These are phyloP conservation scores for Calonectria pauciramosa DNA, from an alignment of 2,329 filamentous ascomycete genomes.

Conservation along the genomic window DNA sequence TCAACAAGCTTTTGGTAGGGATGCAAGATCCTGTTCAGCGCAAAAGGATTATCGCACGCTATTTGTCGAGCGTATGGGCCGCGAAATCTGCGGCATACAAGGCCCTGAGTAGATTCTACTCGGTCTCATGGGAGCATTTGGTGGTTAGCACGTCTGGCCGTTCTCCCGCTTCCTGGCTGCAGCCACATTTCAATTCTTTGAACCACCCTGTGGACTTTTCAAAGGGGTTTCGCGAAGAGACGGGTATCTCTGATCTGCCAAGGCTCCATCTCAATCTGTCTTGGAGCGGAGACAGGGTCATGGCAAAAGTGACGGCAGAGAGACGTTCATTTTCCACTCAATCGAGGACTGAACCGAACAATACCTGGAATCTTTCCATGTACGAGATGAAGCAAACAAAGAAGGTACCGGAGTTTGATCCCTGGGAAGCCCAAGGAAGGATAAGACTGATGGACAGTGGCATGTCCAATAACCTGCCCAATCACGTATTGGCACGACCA, in stretches of 20 bases:
- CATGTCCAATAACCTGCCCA: conserved; percentile 41
- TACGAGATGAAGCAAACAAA: not conserved
- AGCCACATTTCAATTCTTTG: not conserved
- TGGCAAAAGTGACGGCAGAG: conserved; percentile 15
- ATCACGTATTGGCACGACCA: conserved; percentile 33
- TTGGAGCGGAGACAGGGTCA: conserved; percentile 15
- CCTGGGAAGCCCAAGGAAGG: conserved; percentile 40
- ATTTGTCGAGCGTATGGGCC: not conserved
- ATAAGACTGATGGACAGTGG: conserved; percentile 39
- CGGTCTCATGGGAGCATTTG: conserved; percentile 14
- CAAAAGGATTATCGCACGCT: not conserved
- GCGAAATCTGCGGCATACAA: conserved; percentile 15
- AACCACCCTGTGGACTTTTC: conserved; percentile 7
- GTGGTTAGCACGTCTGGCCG: not conserved
- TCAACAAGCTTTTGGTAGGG: not conserved
- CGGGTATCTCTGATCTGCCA: not conserved
- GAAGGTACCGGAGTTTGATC: accelerated
- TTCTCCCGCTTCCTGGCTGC: not conserved
- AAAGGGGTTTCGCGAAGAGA: not conserved
- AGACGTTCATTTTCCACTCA: conserved; percentile 1
- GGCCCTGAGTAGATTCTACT: not conserved
- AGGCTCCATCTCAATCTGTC: conserved; percentile 3
- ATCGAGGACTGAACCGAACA: not conserved
- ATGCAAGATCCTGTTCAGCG: conserved; percentile 13
- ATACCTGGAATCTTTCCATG: not conserved